Conservation (phyloP, 2,329 filamentous ascomycete genomes). For the Fusarium pseudoanthophilum region DNA sequence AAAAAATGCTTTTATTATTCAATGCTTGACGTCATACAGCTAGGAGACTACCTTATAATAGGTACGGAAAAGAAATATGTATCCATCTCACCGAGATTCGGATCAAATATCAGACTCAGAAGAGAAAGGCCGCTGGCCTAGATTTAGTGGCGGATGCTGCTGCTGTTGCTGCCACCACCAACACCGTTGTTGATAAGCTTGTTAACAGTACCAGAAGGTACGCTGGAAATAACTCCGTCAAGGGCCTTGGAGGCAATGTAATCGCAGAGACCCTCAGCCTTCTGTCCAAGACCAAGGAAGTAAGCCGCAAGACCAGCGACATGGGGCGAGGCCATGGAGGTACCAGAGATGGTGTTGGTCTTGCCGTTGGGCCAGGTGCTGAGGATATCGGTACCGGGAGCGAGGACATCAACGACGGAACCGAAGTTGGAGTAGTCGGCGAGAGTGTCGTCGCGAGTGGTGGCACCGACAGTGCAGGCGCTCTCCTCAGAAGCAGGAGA, state of each 20-base stretch:
- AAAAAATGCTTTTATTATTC: slow-evolving; percentile 1
- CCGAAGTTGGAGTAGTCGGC: slow-evolving; percentile 66
- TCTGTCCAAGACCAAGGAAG: slow-evolving; percentile 50
- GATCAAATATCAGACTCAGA: not conserved
- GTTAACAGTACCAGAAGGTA: slow-evolving; percentile 29
- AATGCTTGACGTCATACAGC: slow-evolving; percentile 21
- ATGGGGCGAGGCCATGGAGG: slow-evolving; percentile 58
- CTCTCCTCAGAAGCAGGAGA: slow-evolving; percentile 60
- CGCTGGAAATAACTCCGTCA: slow-evolving; percentile 16
- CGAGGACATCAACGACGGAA: slow-evolving; percentile 60
- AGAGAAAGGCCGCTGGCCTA: not conserved
- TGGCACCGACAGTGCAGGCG: slow-evolving; percentile 66
- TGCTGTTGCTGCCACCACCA: slow-evolving; percentile 11
- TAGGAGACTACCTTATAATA: slow-evolving; percentile 4
- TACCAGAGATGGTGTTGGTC: slow-evolving; percentile 56
- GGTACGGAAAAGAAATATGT: not conserved
- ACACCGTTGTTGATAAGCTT: slow-evolving; percentile 38
- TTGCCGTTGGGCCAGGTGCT: slow-evolving; percentile 60
- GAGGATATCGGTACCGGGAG: slow-evolving; percentile 59
- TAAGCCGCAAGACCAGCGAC: slow-evolving; percentile 57
- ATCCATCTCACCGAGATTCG: not conserved
- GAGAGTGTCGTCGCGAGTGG: slow-evolving; percentile 51
- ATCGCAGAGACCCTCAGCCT: slow-evolving; percentile 34
- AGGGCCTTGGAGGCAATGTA: slow-evolving; percentile 33
- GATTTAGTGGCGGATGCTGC: not conserved